phyloP scores from a whole-genome alignment of 2,329 filamentous ascomycete species.

The Cordyceps militaris region DNA sequence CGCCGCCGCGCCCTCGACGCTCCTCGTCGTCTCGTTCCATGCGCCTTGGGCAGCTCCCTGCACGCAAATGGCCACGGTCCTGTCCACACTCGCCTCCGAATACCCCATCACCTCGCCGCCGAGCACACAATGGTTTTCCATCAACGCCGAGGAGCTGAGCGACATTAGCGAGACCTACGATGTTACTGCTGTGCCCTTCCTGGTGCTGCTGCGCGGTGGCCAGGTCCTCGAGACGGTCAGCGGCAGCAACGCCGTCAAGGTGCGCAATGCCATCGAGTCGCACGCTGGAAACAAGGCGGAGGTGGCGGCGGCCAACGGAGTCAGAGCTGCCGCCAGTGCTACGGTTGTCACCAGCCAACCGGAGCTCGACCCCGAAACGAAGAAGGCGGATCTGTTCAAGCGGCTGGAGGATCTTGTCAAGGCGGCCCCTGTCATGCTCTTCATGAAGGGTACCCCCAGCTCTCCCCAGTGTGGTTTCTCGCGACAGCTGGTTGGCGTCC shows the following conservation, averaged over 20 bases:
- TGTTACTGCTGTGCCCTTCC: conserved; percentile 87
- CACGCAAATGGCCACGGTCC: conserved; percentile 84
- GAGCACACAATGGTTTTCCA: conserved; percentile 72
- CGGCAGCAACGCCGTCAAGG: conserved; percentile 80
- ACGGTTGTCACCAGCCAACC: conserved; percentile 39
- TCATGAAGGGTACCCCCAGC: conserved; percentile 95
- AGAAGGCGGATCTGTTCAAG: conserved; percentile 79
- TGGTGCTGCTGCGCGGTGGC: conserved; percentile 72
- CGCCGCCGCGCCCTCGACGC: conserved; percentile 59
- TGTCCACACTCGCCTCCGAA: conserved; percentile 77
- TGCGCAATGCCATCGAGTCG: conserved; percentile 77
- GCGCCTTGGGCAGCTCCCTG: conserved; percentile 95
- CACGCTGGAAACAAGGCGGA: conserved; percentile 51
- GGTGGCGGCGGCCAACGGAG: conserved; percentile 27
- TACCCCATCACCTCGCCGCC: conserved; percentile 64
- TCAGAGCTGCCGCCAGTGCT: conserved; percentile 34
- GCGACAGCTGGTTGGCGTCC: conserved; percentile 74
- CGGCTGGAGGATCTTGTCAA: conserved; percentile 80
- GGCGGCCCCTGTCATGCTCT: conserved; percentile 95
- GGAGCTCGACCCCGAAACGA: conserved; percentile 44
- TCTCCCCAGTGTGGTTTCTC: conserved; percentile 90
- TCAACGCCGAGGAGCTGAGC: conserved; percentile 91
- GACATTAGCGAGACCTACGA: conserved; percentile 90
- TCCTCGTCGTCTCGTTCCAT: conserved; percentile 88
- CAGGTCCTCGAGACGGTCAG: conserved; percentile 77